Evolutionary conservation across 2,329 filamentous ascomycete species (phyloP).

Genomic region (Raffaelea albimanens): DNA sequence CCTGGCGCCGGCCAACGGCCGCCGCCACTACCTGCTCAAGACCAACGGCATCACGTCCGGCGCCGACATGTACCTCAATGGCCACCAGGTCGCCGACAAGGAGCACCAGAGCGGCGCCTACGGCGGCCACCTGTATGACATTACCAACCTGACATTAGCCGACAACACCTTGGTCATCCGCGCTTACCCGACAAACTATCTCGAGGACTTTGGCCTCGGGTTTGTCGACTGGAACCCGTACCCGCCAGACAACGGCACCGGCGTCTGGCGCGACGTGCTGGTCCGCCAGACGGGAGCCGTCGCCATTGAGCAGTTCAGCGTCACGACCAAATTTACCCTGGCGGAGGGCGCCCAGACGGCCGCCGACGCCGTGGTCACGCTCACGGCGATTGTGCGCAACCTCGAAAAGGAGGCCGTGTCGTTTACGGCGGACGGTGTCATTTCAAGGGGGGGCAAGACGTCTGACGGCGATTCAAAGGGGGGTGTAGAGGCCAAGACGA

Average conservation of each 20-base stretch:
- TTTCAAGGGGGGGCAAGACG: constrained; percentile 16
- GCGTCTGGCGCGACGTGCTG: constrained; percentile 51
- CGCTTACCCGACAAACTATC: constrained; percentile 49
- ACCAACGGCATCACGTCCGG: constrained; percentile 52
- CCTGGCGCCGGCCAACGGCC: constrained; percentile 15
- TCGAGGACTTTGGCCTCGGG: constrained; percentile 47
- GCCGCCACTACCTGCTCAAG: constrained; percentile 37
- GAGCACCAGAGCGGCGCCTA: constrained; percentile 45
- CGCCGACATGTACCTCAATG: constrained; percentile 52
- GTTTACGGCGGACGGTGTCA: constrained; percentile 18
- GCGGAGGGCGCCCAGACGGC: constrained; percentile 11
- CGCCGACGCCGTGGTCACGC: constrained; percentile 23
- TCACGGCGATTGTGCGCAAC: constrained; percentile 29
- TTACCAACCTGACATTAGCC: constrained; percentile 40
- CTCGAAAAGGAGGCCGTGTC: constrained; percentile 27
- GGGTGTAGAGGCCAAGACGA: not conserved
- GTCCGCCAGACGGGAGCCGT: constrained; percentile 45
- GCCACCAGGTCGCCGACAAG: constrained; percentile 37
- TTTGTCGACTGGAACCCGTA: constrained; percentile 56
- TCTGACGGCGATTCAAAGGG: no score
- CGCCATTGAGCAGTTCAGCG: constrained; percentile 31
- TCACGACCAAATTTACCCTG: constrained; percentile 31
- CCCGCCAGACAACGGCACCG: constrained; percentile 53
- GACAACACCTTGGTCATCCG: constrained; percentile 43
- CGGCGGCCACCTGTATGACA: constrained; percentile 43